Percentiles rank a stretch among this genome's conserved stretches.
These are phyloP conservation scores for Xanthoceras sorbifolium DNA, from an alignment of 345 rosid species.

Conservation along the genomic window DNA sequence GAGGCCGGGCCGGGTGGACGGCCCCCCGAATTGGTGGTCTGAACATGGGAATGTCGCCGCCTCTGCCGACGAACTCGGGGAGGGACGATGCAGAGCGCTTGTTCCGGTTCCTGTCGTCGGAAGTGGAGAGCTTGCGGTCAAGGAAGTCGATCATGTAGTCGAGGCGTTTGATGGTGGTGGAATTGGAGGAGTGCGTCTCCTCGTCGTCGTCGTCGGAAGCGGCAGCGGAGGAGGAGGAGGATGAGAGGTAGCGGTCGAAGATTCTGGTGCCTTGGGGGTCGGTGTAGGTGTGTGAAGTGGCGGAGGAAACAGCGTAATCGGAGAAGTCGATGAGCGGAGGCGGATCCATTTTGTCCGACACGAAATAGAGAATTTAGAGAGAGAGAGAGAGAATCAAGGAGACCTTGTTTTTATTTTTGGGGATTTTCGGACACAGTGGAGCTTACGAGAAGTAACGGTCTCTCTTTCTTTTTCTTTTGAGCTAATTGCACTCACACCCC, in stretches of 20 bases:
- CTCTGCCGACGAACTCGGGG: conserved; percentile 61
- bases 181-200: conserved; percentile 38
- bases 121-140: conserved; percentile 64
- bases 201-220: conserved; percentile 46
- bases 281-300: conserved; percentile 28
- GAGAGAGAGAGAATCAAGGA: conserved; percentile 10
- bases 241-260: conserved; percentile 64
- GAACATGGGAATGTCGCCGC: conserved; percentile 61
- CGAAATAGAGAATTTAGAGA: not conserved
- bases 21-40: conserved; percentile 67
- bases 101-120: conserved; percentile 15
- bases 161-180: conserved; percentile 70
- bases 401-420: not conserved
- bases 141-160: conserved; percentile 91
- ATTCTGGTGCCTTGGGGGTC: conserved; percentile 34
- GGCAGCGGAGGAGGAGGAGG: conserved; percentile 42
- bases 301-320: conserved; percentile 20
- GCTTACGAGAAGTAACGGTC: not conserved
- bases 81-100: conserved; percentile 22
- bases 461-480: no score
- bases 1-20: conserved; percentile 79
- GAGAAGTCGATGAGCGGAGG: conserved; percentile 16
- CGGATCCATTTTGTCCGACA: conserved; percentile 2
- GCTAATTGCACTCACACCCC: no score
- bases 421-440: conserved; percentile 2